Percentiles rank a stretch among this genome's conserved stretches.
These are phyloP conservation scores for Bryoerythrophyllum caledonicum DNA, from an alignment of 225 moss, liverwort and hornwort species.

Conservation along the genomic window DNA sequence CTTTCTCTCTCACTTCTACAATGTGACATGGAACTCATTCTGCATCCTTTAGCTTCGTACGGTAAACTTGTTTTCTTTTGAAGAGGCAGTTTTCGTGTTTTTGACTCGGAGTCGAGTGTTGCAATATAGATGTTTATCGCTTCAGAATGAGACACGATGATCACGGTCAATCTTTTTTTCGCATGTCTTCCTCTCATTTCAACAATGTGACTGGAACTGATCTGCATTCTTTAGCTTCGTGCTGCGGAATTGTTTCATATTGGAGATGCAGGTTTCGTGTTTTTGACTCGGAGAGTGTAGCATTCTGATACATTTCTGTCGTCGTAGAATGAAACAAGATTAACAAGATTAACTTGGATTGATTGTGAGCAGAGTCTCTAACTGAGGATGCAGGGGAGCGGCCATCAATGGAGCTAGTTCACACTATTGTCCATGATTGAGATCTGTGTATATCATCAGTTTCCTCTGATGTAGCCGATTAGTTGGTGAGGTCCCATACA, in stretches of 20 bases:
- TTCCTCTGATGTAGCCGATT: not conserved
- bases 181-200: no score
- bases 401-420: constrained; percentile 59
- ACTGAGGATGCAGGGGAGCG: constrained; percentile 58
- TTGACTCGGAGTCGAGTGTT: not conserved
- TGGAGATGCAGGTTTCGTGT: not conserved
- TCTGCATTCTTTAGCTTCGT: no score
- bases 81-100: not conserved
- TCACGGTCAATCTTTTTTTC: no score
- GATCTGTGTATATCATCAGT: not conserved
- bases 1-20: not conserved
- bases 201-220: no score
- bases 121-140: not conserved
- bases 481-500: not conserved
- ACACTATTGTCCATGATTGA: constrained; percentile 61
- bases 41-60: not conserved
- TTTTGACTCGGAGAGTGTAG: not conserved
- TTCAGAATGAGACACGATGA: no score
- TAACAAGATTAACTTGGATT: not conserved
- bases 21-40: not conserved
- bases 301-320: not conserved
- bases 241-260: no score
- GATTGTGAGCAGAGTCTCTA: constrained; percentile 42
- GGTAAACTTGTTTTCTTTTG: no score
- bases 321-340: no score